A percentile compares a stretch with the other conserved stretches of the same genome.
Evolutionary conservation across 345 rosid species (phyloP).

Genomic region (Gossypium anomalum): DNA sequence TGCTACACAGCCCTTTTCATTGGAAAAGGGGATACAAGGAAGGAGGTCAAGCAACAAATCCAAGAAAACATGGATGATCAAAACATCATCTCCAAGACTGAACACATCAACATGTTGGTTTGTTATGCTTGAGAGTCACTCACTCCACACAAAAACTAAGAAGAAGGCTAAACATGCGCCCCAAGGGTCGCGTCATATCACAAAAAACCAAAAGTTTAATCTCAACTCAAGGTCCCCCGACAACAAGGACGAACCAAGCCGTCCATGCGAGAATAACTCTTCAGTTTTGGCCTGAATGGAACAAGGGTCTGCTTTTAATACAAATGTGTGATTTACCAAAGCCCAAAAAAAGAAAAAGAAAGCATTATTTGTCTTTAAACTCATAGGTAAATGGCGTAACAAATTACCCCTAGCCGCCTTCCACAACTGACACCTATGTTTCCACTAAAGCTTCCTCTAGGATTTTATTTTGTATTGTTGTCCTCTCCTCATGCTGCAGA

Average conservation of each 20-base stretch:
- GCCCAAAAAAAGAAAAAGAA: neutral
- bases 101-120: neutral
- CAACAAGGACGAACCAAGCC: slow-evolving; percentile 27
- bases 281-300: slow-evolving; percentile 20
- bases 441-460: neutral
- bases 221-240: slow-evolving; percentile 15
- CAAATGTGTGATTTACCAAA: neutral
- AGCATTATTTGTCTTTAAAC: too few relatives aligned
- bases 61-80: neutral
- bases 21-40: neutral
- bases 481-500: neutral
- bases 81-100: neutral
- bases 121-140: too few relatives aligned
- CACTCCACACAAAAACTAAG: neutral
- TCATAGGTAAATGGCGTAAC: slow-evolving; percentile 9
- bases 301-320: neutral
- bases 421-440: slow-evolving; percentile 1
- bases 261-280: slow-evolving; percentile 5
- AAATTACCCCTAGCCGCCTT: slow-evolving; percentile 9
- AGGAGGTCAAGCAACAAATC: slow-evolving; percentile 10
- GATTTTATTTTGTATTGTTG: neutral
- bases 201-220: neutral
- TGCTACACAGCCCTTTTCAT: neutral
- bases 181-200: slow-evolving; percentile 3
- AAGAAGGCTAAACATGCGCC: slow-evolving; percentile 3